Evolutionary conservation across 2,329 filamentous ascomycete genomes (phyloP).

Genomic region (Fusarium nurragi): DNA sequence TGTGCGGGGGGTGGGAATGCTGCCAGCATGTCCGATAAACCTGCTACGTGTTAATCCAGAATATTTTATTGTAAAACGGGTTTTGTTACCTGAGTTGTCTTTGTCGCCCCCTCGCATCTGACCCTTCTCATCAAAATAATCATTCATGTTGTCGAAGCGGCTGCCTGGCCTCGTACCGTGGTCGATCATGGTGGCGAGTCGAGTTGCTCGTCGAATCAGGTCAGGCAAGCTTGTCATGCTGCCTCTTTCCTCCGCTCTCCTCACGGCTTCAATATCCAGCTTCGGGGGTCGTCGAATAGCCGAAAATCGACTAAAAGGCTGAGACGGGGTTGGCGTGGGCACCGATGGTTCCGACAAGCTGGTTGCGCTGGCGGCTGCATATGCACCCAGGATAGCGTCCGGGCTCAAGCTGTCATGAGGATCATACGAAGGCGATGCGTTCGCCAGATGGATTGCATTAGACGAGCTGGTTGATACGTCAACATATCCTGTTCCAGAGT

Average conservation of each 20-base stretch:
- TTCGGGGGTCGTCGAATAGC: constrained; percentile 73
- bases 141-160: constrained; percentile 62
- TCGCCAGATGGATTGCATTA: constrained; percentile 50
- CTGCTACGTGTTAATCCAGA: constrained; percentile 59
- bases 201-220: constrained; percentile 87
- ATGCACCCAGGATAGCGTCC: constrained; percentile 61
- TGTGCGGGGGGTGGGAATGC: constrained; percentile 71
- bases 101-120: constrained; percentile 52
- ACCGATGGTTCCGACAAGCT: constrained; percentile 49
- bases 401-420: constrained; percentile 48
- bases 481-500: constrained; percentile 57
- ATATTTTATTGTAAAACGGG: constrained; percentile 41
- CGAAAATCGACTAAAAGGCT: constrained; percentile 58
- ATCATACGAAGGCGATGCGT: constrained; percentile 25
- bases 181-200: constrained; percentile 87
- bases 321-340: constrained; percentile 44
- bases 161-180: constrained; percentile 75
- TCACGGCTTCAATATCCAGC: constrained; percentile 83
- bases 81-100: constrained; percentile 50
- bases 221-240: constrained; percentile 93
- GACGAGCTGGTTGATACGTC: constrained; percentile 60
- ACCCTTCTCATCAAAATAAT: constrained; percentile 59
- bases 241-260: constrained; percentile 82
- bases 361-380: constrained; percentile 59
- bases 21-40: constrained; percentile 71